Base-by-base conservation (phyloP, 164 flowering plant species). In the Vitis rupestris region DNA sequence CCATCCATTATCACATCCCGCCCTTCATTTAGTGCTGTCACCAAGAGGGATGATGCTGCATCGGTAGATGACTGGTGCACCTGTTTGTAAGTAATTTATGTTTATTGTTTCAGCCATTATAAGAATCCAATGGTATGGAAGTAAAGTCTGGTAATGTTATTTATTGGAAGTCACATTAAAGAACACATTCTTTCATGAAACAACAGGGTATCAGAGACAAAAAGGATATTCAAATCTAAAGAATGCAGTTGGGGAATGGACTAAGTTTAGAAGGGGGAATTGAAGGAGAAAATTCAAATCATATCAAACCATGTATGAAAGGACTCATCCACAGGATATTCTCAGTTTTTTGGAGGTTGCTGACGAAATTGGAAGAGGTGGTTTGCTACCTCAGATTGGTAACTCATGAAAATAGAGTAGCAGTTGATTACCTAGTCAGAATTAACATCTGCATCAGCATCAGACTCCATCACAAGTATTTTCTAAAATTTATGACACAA, bases 1-100 rank as follows among this genome's bases (percentile, higher is more conserved):
- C 94, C 94, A 70, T 89, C 92, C 94, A 89, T 89, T 23, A 87
- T 89, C 63, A 89, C 94, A 68, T 89, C 94, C 50, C 92, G 73
- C 23, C 92, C 94, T 75, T 89, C 90, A 60, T 89, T 87, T 4
- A 87, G 84, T 62, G 94, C 92, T 67, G 94, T 87, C 49, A 89
- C 94, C 37, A 89, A 77, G 4, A 89, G 87, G 10, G 94, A 89
- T 59, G 94, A 86, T 64, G 94, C 94, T 70, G 94, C 92, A 65
- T 89, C 90, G 48, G 92, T 85, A 13, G 94, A 82, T 62, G 85
- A 84, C 54, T 84, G 82, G 75, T 84, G 87, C 60, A 84, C 87
- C 87, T 84, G 72, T 68, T 64, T 60, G 57, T 23, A 57, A 66
- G 61, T 61, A 61, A 63, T n/a, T 31, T 15, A 4, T 29, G 1